phyloP scores from a whole-genome alignment of 371 early-diverging fungal genomes.

The Mucor irregularis region DNA sequence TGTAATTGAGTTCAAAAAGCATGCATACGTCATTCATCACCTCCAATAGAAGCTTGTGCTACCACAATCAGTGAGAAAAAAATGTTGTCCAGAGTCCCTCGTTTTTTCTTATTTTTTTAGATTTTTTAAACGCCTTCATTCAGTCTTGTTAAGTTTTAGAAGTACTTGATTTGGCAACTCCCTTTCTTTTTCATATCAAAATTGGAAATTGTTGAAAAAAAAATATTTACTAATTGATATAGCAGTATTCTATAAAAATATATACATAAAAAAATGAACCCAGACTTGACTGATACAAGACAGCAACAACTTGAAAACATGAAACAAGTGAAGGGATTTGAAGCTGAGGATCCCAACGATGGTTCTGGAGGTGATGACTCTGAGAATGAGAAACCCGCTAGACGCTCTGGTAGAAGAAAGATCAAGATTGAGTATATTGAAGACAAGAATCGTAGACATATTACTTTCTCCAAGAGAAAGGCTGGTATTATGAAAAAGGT shows the following conservation, averaged over 20 bases:
- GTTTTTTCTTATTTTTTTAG: conserved; percentile 13
- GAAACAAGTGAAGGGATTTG: conserved; percentile 21
- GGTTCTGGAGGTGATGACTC: conserved; percentile 25
- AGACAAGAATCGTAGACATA: conserved; percentile 92
- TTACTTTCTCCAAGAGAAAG: conserved; percentile 98
- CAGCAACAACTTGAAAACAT: conserved; percentile 10
- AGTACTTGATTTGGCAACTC: conserved; percentile 30
- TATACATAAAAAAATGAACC: conserved; percentile 17
- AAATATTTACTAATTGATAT: conserved; percentile 8
- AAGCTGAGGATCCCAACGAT: conserved; percentile 21
- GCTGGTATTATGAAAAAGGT: conserved; percentile 99
- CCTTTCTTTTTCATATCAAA: conserved; percentile 9
- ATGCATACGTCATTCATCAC: no score
- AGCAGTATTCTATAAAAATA: conserved; percentile 12
- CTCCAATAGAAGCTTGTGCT: not conserved
- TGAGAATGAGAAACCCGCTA: conserved; percentile 52
- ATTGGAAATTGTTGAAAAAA: conserved; percentile 11
- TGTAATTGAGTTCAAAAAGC: no score
- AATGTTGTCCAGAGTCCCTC: not conserved
- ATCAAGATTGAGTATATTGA: conserved; percentile 97
- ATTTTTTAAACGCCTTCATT: conserved; percentile 16
- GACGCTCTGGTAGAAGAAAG: conserved; percentile 84
- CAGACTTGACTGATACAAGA: conserved; percentile 19
- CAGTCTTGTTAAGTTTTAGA: conserved; percentile 22
- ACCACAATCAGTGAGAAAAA: not conserved